phyloP scores from a whole-genome alignment of 257 asterid species.

The Solanum rostratum region DNA sequence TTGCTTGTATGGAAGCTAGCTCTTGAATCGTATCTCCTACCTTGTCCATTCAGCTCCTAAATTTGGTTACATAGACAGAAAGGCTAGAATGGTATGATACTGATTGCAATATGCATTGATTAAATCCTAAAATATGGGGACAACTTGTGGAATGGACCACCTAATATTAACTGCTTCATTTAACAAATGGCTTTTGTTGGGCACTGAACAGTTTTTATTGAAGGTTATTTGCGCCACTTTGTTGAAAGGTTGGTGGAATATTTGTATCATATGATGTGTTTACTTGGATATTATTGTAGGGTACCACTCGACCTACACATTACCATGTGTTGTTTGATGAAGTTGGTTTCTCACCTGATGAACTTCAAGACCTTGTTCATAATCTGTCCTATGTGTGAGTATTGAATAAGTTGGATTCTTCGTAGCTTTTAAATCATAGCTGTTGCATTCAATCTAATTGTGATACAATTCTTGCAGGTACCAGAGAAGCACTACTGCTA shows the following conservation, averaged over 20 bases:
- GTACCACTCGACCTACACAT: conserved; percentile 86
- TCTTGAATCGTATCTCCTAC: neutral
- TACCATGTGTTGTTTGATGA: conserved; percentile 73
- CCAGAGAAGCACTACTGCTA: conserved; percentile 92
- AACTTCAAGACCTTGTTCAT: conserved; percentile 86
- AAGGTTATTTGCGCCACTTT: neutral
- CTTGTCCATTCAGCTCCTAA: neutral
- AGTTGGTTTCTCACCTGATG: conserved; percentile 76
- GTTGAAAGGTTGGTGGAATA: neutral
- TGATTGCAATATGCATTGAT: neutral
- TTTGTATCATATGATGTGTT: neutral
- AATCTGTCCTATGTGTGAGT: conserved; percentile 85
- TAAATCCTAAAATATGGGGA: neutral
- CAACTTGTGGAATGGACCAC: neutral
- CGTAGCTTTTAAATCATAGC: neutral
- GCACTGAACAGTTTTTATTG: neutral
- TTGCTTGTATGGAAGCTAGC: neutral
- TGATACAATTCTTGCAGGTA: conserved; percentile 37
- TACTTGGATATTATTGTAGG: conserved; percentile 23
- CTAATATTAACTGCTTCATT: neutral
- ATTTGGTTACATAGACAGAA: neutral
- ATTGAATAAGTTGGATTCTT: neutral
- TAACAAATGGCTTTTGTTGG: neutral
- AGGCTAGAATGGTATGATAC: neutral
- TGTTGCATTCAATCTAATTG: neutral